These are phyloP conservation scores for Calonectria henricotiae DNA, from an alignment of 2,329 filamentous ascomycete genomes.

Conservation along the genomic window DNA sequence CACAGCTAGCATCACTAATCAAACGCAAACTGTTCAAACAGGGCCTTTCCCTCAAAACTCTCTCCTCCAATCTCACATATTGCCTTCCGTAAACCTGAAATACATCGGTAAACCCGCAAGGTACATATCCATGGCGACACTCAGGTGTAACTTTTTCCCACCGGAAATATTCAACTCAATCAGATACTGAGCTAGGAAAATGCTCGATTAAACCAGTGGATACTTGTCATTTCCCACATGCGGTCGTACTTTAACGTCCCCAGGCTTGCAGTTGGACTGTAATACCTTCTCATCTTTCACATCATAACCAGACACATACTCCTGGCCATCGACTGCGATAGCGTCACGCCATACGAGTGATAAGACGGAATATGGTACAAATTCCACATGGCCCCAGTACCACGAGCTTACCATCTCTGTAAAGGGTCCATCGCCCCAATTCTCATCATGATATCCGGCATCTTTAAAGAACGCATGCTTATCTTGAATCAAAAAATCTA, in stretches of 20 bases:
- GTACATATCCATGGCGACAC: neutral
- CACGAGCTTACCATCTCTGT: neutral
- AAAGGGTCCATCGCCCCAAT: constrained; percentile 14
- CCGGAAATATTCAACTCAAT: neutral
- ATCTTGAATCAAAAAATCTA: neutral
- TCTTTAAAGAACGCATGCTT: constrained; percentile 8
- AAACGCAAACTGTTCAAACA: neutral
- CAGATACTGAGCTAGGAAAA: neutral
- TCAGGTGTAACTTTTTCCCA: neutral
- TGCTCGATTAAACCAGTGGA: neutral
- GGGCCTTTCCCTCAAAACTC: neutral
- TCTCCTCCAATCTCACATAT: neutral
- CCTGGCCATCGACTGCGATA: neutral
- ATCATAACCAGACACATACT: neutral
- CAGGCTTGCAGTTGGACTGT: neutral
- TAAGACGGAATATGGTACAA: constrained; percentile 20
- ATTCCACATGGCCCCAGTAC: constrained; percentile 17
- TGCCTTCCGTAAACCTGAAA: constrained; percentile 4
- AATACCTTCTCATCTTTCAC: neutral
- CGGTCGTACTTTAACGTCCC: neutral
- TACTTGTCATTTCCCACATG: constrained; percentile 11
- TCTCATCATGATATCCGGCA: constrained; percentile 21
- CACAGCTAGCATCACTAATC: too few species aligned
- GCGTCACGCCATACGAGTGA: constrained; percentile 15
- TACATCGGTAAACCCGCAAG: neutral